Evolutionary conservation across 2,329 filamentous ascomycete genomes (phyloP).

Genomic region (Scedosporium minutisporum): DNA sequence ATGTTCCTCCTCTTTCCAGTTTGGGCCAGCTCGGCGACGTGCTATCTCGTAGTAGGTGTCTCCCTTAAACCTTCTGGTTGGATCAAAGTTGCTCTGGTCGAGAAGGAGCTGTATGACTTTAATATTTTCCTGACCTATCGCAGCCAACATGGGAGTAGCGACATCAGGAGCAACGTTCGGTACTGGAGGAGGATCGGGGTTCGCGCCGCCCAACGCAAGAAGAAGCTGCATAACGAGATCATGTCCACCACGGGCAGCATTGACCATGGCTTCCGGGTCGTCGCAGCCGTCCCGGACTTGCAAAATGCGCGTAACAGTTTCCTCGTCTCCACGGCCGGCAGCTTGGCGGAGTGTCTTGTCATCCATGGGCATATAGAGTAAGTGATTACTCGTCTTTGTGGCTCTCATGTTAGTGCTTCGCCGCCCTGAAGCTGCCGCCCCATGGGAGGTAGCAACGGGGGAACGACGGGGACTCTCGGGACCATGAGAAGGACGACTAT

Average conservation of each 20-base stretch:
- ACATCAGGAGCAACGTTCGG: slow-evolving; percentile 53
- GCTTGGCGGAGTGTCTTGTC: slow-evolving; percentile 52
- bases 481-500: slow-evolving; percentile 42
- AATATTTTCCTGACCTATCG: slow-evolving; percentile 81
- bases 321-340: slow-evolving; percentile 50
- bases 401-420: slow-evolving; percentile 47
- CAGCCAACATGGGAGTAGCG: slow-evolving; percentile 86
- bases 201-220: slow-evolving; percentile 55
- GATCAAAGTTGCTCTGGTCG: slow-evolving; percentile 70
- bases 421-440: slow-evolving; percentile 30
- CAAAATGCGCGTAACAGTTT: slow-evolving; percentile 51
- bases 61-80: slow-evolving; percentile 65
- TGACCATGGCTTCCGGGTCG: slow-evolving; percentile 81
- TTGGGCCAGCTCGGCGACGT: slow-evolving; percentile 68
- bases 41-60: slow-evolving; percentile 84
- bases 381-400: slow-evolving; percentile 54
- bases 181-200: slow-evolving; percentile 60
- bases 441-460: slow-evolving; percentile 26
- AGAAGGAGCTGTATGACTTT: slow-evolving; percentile 75
- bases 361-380: slow-evolving; percentile 54
- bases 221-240: slow-evolving; percentile 75
- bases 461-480: slow-evolving; percentile 51
- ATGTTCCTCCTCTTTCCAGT: slow-evolving; percentile 82
- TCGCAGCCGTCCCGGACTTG: slow-evolving; percentile 52
- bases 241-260: slow-evolving; percentile 85